Evolutionary conservation across 169 alveolate genomes (phyloP), one percentile per base, ranked within the genome.

Genomic region (Eimeria tenella): DNA sequence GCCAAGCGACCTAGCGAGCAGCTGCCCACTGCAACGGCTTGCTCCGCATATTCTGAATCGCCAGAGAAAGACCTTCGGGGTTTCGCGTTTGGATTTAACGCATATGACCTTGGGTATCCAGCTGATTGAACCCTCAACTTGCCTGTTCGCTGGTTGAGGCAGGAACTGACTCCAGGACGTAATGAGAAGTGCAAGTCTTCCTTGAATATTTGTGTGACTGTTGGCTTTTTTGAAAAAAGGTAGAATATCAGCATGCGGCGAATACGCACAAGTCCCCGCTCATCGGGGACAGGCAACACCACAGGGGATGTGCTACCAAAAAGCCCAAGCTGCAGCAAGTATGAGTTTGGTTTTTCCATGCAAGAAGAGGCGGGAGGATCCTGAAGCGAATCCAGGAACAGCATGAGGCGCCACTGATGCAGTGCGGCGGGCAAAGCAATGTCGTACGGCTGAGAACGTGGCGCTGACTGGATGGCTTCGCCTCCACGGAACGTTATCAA

Each of bases 361-460:
- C 68, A 55, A n/a, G 50, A 55, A 25, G 60, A n/a, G 31, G 81
- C 21, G 7, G 92, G 92, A 53, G 83, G 79, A 70, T 93, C 95
- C 55, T 93, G 93, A 8, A 93, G 70, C 56, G 95, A 82, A 21
- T 93, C 93, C 17, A 93, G 77, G 93, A 93, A 93, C 79, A 93
- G 95, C 95, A 93, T 93, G 93, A 93, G 86, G n/a, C 95, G 93
- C 95, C 95, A 93, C 83, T 93, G 95, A 49, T 93, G 83, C n/a
- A 93, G 77, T 11, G 90, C 90, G 19, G 95, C 86, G n/a, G 95
- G 95, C 81, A 93, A 53, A 65, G 19, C 17, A 3, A 70, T 52
- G 71, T 65, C 93, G 82, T 65, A 70, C 31, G 93, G 93, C 25
- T 62, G 79, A 60, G 62, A 49, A 19, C 23, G 68, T 50, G 92